Evolutionary conservation across 495 filamentous ascomycete genomes (phyloP), one percentile per base, ranked within the genome.

Genomic region (Peziza echinospora): DNA sequence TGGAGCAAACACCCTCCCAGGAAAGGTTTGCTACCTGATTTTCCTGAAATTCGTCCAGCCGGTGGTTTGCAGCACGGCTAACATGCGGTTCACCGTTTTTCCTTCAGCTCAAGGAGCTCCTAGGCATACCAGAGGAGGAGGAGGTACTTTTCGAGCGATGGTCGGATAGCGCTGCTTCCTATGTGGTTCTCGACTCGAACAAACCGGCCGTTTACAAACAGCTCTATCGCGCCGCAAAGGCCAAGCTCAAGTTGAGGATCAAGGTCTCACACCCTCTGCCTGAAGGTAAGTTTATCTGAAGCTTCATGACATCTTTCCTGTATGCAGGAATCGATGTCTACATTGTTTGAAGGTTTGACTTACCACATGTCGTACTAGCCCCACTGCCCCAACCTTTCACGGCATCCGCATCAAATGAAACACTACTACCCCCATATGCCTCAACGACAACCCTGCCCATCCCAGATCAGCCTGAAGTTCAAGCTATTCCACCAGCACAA

Each of bases 231-330:
- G 89, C 89, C 58, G 89, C 91, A 50, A 99, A 94, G 65, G 89
- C 89, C 16, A 99, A 99, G 71, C 76, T 85, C 47, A 99, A 94
- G 77, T 77, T 99, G 49, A 83, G 86, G 57, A 74, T 99, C 43
- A 79, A 77, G 52, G 83, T 79, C 42, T 85, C 73, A 16, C 52
- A 30, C 25, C 47, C 30, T 13, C 4, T 17, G 19, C 30, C 6
- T 13, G 30, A 7, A 17, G 30, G 30, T 37, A 37, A 13, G 30
- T 37, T n/a, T n/a, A 37, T 1, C 13, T 37, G 30, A 37, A 37
- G 19, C 1, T 6, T 37, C 30, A 11, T 37, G 30, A 3, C 30
- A 3, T 37, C 13, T 17, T 37, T 37, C 30, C 13, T 37, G 6
- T 13, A 37, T 0, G n/a, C n/a, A n/a, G n/a, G n/a, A n/a, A n/a